Evolutionary conservation across 768 basidiomycete species (phyloP), one percentile per base, ranked within the genome.

Genomic region (Trametes punicea): DNA sequence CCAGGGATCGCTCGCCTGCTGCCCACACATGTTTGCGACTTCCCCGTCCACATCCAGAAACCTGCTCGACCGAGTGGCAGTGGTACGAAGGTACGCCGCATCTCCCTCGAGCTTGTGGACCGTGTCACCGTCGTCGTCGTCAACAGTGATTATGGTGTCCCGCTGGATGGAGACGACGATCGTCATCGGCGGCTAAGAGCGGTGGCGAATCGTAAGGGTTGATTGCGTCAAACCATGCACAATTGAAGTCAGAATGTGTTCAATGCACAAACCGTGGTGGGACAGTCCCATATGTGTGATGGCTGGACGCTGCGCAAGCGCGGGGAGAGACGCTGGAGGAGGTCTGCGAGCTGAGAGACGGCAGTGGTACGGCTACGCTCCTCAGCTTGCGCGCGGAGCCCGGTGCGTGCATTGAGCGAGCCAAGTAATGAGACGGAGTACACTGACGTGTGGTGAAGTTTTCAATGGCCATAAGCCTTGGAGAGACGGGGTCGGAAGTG

Each of bases 401-500:
- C 41, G 11, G 18, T 41, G 4, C 51, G 40, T 13, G 51, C 51
- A 41, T 52, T 52, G 1, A 52, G 51, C 15, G 30, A 44, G 3
- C 41, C 27, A 5, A 52, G 41, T 8, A 52, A 41, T n/a, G 51
- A 52, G 11, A 52, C 29, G 31, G 51, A 44, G 40, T 52, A 52
- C 30, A 52, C 51, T 52, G 29, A 10, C n/a, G 1, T 26, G 6
- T 20, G 0, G 10, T 25, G n/a, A 7, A 29, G 26, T 21, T 11
- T 3, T 20, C 6, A 25, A 2, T n/a, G n/a, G 9, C 5, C 7
- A 2, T 33, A 11, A 33, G 23, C 16, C n/a, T n/a, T 41, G 16
- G 6, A 10, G 25, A 41, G 25, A 23, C 7, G 15, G 42, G 16
- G 21, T 16, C 4, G n/a, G 16, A 13, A n/a, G 20, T 25, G 29